Percentiles rank a stretch among this genome's conserved stretches.
Conservation (phyloP, 768 basidiomycete species). For the Phlebiopsis flavidoalba region DNA sequence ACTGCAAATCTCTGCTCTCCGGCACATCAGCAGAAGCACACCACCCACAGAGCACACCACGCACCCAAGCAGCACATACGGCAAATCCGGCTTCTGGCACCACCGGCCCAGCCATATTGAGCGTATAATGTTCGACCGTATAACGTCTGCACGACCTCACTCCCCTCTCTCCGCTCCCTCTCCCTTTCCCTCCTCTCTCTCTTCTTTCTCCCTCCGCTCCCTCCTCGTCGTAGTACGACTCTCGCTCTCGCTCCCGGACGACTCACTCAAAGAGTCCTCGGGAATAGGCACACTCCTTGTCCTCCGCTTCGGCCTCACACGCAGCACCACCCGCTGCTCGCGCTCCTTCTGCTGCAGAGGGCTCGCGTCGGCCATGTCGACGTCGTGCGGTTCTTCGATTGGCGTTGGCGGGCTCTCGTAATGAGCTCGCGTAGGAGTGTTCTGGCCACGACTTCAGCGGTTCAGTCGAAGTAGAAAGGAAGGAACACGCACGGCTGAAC, state of each 20-base stretch:
- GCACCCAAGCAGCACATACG: constrained; percentile 84
- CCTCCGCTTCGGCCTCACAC: constrained; percentile 20
- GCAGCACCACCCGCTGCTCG: constrained; percentile 5
- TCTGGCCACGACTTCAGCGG: no score
- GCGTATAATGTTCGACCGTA: constrained; percentile 78
- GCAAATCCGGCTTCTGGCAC: constrained; percentile 56
- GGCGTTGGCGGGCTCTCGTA: no score
- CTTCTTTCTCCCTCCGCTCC: constrained; percentile 9
- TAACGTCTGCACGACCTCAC: constrained; percentile 34
- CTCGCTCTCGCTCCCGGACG: constrained; percentile 54
- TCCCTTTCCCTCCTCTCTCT: constrained; percentile 10
- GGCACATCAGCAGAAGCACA: neutral
- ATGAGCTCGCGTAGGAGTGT: no score
- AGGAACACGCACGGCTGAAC: constrained; percentile 39
- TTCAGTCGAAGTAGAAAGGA: constrained; percentile 11
- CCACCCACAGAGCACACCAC: constrained; percentile 13
- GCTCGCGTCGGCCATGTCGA: constrained; percentile 73
- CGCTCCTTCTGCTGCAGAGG: constrained; percentile 44
- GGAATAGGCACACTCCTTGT: constrained; percentile 32
- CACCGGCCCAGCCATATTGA: constrained; percentile 67
- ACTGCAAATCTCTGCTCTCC: constrained; percentile 76
- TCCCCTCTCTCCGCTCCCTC: constrained; percentile 35
- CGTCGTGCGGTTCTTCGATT: no score
- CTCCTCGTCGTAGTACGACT: constrained; percentile 38
- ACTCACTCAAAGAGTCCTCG: constrained; percentile 60